phyloP scores from a whole-genome alignment of 768 basidiomycete genomes.

The Lactarius deliciosus region DNA sequence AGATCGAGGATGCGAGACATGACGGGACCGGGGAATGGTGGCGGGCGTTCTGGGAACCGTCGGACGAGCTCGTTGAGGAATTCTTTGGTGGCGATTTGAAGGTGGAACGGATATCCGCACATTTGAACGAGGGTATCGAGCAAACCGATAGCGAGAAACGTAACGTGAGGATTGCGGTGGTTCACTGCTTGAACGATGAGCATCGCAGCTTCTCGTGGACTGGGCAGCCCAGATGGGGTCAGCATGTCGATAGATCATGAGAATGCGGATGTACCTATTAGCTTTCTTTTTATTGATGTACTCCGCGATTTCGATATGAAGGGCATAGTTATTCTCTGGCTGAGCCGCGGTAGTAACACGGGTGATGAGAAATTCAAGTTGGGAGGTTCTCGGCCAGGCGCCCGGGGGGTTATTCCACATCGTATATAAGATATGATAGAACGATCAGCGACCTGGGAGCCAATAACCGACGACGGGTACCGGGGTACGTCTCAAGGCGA shows the following conservation, averaged over 20 bases:
- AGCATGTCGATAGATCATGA: background rate
- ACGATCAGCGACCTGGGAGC: background rate
- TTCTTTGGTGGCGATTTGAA: constrained; percentile 96
- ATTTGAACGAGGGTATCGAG: constrained; percentile 91
- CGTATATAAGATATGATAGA: background rate
- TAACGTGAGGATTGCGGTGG: constrained; percentile 89
- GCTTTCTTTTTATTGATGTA: constrained; percentile 94
- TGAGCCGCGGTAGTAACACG: constrained; percentile 86
- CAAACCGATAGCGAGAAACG: constrained; percentile 80
- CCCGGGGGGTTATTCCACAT: constrained; percentile 29
- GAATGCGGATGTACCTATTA: constrained; percentile 66
- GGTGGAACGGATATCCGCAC: constrained; percentile 96
- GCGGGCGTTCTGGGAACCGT: constrained; percentile 95
- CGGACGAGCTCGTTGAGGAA: constrained; percentile 98
- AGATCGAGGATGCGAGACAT: constrained; percentile 94
- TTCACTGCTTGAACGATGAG: constrained; percentile 81
- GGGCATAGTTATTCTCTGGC: constrained; percentile 86
- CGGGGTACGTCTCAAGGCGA: background rate
- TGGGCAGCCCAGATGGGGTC: constrained; percentile 35
- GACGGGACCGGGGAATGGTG: constrained; percentile 89
- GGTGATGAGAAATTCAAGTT: constrained; percentile 69
- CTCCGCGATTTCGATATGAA: constrained; percentile 92
- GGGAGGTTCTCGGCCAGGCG: constrained; percentile 54
- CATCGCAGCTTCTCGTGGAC: constrained; percentile 91
- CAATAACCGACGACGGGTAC: constrained; percentile 18